Percentiles rank a stretch among this genome's conserved stretches.
Conservation (phyloP, 2,329 filamentous ascomycete genomes). For the Blastomyces emzantsi region DNA sequence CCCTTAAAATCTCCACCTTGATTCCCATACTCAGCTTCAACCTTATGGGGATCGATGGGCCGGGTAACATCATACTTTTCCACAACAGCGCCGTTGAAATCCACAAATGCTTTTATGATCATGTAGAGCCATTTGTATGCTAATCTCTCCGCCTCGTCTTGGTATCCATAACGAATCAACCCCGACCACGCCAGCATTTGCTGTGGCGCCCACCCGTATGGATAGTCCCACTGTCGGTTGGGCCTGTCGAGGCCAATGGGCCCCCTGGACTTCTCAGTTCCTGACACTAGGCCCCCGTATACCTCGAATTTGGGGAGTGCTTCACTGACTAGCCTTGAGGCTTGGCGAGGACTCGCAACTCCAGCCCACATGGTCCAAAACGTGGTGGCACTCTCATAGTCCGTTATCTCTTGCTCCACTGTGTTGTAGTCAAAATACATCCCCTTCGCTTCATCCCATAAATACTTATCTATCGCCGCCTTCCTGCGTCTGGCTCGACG, state of each 20-base stretch:
- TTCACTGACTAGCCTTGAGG: slow-evolving; percentile 68
- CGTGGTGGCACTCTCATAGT: slow-evolving; percentile 85
- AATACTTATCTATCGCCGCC: slow-evolving; percentile 77
- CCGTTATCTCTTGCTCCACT: slow-evolving; percentile 65
- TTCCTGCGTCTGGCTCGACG: slow-evolving; percentile 77
- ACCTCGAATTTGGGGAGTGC: slow-evolving; percentile 83
- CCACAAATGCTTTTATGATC: slow-evolving; percentile 96
- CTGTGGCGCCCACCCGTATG: slow-evolving; percentile 96
- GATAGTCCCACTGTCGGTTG: slow-evolving; percentile 97
- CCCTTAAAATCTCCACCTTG: slow-evolving; percentile 94
- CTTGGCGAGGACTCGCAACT: slow-evolving; percentile 74
- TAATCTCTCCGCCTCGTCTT: slow-evolving; percentile 77
- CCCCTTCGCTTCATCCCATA: slow-evolving; percentile 84
- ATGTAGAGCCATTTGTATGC: slow-evolving; percentile 97
- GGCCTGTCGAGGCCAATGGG: slow-evolving; percentile 69
- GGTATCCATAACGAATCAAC: slow-evolving; percentile 81
- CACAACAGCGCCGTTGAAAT: slow-evolving; percentile 96
- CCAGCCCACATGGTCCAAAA: slow-evolving; percentile 98
- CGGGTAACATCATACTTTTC: slow-evolving; percentile 98
- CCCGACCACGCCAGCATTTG: slow-evolving; percentile 98
- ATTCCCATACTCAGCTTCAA: slow-evolving; percentile 96
- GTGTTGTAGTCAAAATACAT: slow-evolving; percentile 99
- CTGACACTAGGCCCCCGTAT: slow-evolving; percentile 77
- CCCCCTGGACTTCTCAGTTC: slow-evolving; percentile 82
- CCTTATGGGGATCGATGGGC: slow-evolving; percentile 80